Evolutionary conservation across 345 rosid genomes (phyloP).

Genomic region (Populus ilicifolia): DNA sequence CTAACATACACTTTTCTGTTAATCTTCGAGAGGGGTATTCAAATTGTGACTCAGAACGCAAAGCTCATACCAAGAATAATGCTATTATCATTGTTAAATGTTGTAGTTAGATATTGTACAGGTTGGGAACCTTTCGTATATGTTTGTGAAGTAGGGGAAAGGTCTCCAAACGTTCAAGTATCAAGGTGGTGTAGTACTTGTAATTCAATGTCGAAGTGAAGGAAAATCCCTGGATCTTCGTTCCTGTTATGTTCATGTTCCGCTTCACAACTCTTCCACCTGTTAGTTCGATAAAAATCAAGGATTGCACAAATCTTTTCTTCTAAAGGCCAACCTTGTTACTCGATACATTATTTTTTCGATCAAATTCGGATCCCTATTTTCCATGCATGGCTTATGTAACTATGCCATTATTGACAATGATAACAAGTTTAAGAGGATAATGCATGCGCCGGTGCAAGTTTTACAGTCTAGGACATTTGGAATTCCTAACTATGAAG

Average conservation of each 20-base stretch:
- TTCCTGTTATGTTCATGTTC: background rate
- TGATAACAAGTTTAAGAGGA: background rate
- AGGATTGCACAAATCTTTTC: background rate
- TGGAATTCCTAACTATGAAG: background rate
- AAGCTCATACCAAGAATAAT: background rate
- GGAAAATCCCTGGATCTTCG: background rate
- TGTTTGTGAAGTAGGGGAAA: background rate
- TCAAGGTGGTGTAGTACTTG: background rate
- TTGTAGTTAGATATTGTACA: background rate
- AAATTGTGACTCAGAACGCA: background rate
- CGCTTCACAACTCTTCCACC: background rate
- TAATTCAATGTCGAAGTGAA: background rate
- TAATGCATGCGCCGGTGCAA: background rate
- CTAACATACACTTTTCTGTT: constrained; percentile 15
- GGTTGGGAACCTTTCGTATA: background rate
- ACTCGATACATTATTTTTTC: background rate
- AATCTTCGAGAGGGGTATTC: constrained; percentile 1
- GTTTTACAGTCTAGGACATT: background rate
- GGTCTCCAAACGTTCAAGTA: background rate
- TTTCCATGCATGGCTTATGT: background rate
- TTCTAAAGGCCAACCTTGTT: background rate
- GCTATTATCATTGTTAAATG: background rate
- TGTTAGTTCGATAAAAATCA: background rate
- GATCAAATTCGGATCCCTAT: background rate
- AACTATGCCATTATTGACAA: background rate